A percentile compares a stretch with the other conserved stretches of the same genome.
Evolutionary conservation across 192 early-diverging fungal genomes (phyloP).

Genomic region (Coemansia sp.): DNA sequence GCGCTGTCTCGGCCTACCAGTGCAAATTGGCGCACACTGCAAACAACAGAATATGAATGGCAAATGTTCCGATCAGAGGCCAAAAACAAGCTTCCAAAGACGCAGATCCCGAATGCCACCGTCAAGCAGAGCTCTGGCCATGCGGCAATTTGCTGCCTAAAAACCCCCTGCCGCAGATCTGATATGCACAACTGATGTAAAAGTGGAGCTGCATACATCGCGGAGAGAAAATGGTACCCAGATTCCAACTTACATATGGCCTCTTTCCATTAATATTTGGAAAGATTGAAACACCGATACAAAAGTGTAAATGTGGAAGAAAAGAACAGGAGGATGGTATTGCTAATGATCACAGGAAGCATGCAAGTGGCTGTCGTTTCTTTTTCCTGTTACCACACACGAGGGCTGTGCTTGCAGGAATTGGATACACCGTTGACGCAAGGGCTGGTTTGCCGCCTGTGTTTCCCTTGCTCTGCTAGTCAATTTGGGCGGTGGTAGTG

Average conservation of each 20-base stretch:
- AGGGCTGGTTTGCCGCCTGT: neutral
- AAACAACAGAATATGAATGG: neutral
- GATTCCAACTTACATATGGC: neutral
- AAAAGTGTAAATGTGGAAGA: neutral
- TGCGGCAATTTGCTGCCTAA: neutral
- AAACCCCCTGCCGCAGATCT: too few species aligned
- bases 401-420: neutral
- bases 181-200: neutral
- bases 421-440: neutral
- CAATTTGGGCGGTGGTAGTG: too few species aligned
- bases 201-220: neutral
- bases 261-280: neutral
- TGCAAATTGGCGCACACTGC: neutral
- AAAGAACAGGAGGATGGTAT: neutral
- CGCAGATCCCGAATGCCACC: neutral
- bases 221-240: conserved; percentile 1
- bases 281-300: conserved; percentile 1
- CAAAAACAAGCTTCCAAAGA: neutral
- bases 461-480: too few species aligned
- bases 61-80: neutral
- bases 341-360: neutral
- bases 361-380: neutral
- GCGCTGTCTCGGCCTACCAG: too few species aligned
- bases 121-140: neutral
- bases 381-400: neutral